Conservation (phyloP, 805 yeast species). For the Teunomyces panamensis region DNA sequence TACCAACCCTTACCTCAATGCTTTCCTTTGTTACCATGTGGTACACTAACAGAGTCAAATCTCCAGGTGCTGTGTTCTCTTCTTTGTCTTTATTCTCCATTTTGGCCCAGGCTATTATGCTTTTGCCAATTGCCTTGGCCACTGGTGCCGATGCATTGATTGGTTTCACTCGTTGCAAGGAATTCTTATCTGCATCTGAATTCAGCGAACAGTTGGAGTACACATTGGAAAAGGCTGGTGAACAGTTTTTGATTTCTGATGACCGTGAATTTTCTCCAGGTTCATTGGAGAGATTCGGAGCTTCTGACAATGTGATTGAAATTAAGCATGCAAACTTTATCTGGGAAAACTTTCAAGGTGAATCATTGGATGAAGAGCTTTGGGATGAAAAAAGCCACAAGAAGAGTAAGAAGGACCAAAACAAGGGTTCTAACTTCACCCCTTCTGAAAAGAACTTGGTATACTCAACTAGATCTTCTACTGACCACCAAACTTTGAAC, state of each 20-base stretch:
- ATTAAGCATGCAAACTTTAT: slow-evolving; percentile 25
- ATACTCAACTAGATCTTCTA: neutral
- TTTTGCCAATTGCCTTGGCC: slow-evolving; percentile 43
- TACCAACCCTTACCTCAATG: slow-evolving; percentile 45
- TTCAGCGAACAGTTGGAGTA: slow-evolving; percentile 11
- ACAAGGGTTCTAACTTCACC: slow-evolving; percentile 4
- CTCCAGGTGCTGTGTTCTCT: slow-evolving; percentile 41
- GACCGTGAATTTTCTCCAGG: neutral
- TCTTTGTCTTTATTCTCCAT: slow-evolving; percentile 41
- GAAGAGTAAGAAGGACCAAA: slow-evolving; percentile 11
- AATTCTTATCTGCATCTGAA: slow-evolving; percentile 20
- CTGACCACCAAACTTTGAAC: slow-evolving; percentile 2
- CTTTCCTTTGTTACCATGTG: slow-evolving; percentile 43
- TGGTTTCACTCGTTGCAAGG: slow-evolving; percentile 31
- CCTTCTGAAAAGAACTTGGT: slow-evolving; percentile 5
- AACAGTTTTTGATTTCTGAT: slow-evolving; percentile 8
- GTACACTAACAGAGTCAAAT: slow-evolving; percentile 39
- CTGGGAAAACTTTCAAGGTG: slow-evolving; percentile 28
- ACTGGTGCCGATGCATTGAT: slow-evolving; percentile 44
- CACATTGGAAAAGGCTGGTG: slow-evolving; percentile 8
- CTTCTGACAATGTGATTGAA: slow-evolving; percentile 16
- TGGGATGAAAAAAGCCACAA: slow-evolving; percentile 19
- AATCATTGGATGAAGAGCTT: slow-evolving; percentile 19
- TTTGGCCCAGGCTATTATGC: slow-evolving; percentile 43
- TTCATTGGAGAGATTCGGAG: neutral